Percentiles rank a stretch among this genome's conserved stretches.
These are phyloP conservation scores for Heterobasidion irregulare DNA, from an alignment of 1,284 basidiomycete genomes.

Conservation along the genomic window DNA sequence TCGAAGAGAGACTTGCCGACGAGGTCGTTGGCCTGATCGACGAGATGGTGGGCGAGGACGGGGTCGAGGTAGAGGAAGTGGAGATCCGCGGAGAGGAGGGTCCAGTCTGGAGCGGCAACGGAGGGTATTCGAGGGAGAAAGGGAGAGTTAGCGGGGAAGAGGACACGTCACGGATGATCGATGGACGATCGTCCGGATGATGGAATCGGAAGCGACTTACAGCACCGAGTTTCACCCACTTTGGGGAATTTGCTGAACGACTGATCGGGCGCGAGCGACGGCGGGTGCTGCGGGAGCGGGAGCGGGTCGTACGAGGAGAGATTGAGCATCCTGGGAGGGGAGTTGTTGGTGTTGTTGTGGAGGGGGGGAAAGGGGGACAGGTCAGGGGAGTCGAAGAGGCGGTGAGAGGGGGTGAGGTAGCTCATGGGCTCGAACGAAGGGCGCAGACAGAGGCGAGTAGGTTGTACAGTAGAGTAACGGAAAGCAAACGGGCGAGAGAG, in stretches of 20 bases:
- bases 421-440: not conserved
- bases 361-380: conserved; percentile 16
- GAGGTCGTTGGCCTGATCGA: conserved; percentile 58
- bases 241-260: conserved; percentile 30
- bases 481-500: not conserved
- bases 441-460: not conserved
- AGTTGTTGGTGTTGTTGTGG: not conserved
- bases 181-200: conserved; percentile 23
- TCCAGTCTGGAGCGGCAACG: conserved; percentile 46
- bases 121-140: conserved; percentile 6
- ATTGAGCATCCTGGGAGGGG: conserved; percentile 5
- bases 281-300: not conserved
- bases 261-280: conserved; percentile 11
- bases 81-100: conserved; percentile 64
- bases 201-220: conserved; percentile 36
- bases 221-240: conserved; percentile 65
- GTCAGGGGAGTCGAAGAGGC: conserved; percentile 5
- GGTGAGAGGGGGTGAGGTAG: conserved; percentile 5
- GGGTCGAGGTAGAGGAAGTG: conserved; percentile 89
- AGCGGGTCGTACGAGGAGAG: conserved; percentile 6
- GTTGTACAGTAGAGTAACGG: not conserved
- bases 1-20: conserved; percentile 73
- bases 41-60: conserved; percentile 71
- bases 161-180: conserved; percentile 20
- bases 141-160: conserved; percentile 10